Evolutionary conservation across 495 filamentous ascomycete genomes (phyloP).

Genomic region (Hypoxylon cercidicola): DNA sequence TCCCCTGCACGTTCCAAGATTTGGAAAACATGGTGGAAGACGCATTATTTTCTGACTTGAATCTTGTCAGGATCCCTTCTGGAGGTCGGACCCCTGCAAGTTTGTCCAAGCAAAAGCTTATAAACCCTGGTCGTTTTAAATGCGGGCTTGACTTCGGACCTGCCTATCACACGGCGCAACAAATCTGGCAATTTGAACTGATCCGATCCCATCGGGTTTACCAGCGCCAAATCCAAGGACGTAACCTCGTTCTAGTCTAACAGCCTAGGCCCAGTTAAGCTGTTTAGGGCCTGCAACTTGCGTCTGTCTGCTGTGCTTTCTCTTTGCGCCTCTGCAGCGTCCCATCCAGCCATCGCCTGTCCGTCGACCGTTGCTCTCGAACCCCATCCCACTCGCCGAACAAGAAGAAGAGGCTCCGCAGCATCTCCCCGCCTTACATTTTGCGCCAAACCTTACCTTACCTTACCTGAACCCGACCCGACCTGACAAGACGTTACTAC

Average conservation of each 20-base stretch:
- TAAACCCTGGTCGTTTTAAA: conserved; percentile 39
- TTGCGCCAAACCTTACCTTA: conserved; percentile 39
- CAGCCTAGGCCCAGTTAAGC: conserved; percentile 4
- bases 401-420: conserved; percentile 38
- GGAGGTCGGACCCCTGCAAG: conserved; percentile 37
- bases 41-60: conserved; percentile 34
- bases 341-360: neutral
- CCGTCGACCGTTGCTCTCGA: conserved; percentile 1
- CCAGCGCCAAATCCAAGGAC: conserved; percentile 37
- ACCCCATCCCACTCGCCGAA: conserved; percentile 14
- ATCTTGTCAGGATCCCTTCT: conserved; percentile 35
- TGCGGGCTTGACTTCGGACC: conserved; percentile 39
- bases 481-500: conserved; percentile 41
- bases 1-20: too few relatives aligned
- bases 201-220: conserved; percentile 44
- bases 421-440: conserved; percentile 43
- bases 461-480: conserved; percentile 6
- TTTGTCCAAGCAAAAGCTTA: conserved; percentile 44
- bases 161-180: conserved; percentile 44
- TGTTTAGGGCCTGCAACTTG: too few relatives aligned
- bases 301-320: too few relatives aligned
- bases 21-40: conserved; percentile 30
- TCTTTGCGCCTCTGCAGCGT: too few relatives aligned
- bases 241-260: conserved; percentile 11
- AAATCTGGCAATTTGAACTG: conserved; percentile 46